These are phyloP conservation scores for Neonectria sp. DNA, from an alignment of 2,329 filamentous ascomycete species.

Conservation along the genomic window DNA sequence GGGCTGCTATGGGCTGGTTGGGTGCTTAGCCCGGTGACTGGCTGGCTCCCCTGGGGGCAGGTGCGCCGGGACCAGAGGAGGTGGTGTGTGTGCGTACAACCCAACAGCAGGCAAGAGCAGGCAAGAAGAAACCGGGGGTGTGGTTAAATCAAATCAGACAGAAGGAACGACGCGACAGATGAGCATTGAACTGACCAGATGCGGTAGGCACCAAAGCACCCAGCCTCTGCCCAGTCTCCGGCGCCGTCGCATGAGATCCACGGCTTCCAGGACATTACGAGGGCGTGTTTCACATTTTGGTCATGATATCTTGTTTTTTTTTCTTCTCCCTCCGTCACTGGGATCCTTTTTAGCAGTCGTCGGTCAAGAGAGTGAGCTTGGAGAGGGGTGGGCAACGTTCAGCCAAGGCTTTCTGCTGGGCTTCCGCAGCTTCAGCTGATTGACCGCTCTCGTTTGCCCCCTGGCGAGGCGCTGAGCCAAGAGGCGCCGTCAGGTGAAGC, in stretches of 20 bases:
- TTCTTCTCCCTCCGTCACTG: background rate
- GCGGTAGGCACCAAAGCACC: background rate
- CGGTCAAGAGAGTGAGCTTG: background rate
- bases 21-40: constrained; percentile 18
- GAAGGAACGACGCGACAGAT: background rate
- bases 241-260: constrained; percentile 8
- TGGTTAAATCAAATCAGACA: constrained; percentile 1
- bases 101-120: background rate
- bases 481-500: constrained; percentile 1
- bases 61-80: background rate
- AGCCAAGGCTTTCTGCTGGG: constrained; percentile 3
- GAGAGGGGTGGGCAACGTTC: background rate
- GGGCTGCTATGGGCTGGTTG: background rate
- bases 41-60: constrained; percentile 26
- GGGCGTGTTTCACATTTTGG: constrained; percentile 26
- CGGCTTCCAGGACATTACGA: constrained; percentile 16
- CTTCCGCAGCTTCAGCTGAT: background rate
- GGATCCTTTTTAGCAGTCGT: background rate
- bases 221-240: background rate
- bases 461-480: constrained; percentile 7
- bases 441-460: background rate
- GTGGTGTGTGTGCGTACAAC: background rate
- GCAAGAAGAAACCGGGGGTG: background rate
- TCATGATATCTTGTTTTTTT: constrained; percentile 19
- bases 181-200: constrained; percentile 16